Base-by-base conservation (phyloP, 2,329 filamentous ascomycete genomes). In the Fusarium acutatum region DNA sequence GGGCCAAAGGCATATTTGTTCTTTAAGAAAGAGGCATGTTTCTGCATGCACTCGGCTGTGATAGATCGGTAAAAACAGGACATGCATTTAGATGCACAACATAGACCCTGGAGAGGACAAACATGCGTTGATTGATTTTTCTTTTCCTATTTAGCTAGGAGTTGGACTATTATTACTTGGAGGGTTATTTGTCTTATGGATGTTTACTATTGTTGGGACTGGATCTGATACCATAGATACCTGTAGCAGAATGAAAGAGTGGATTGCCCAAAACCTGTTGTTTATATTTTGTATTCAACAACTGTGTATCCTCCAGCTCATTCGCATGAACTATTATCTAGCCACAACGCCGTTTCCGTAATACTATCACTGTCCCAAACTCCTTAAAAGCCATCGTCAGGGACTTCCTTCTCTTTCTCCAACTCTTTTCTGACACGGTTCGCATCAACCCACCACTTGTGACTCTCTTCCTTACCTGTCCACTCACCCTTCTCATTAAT, bases 401-500 rank as follows among this genome's bases (percentile, higher is more conserved):
- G 13, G 15, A 88, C 80, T 15, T 84, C 84, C 37, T 64, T 79
- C 18, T 76, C 76, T 65, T 75, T 83, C 78, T 89, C 87, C 9
- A 71, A 77, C 8, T 59, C 71, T 71, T 81, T 82, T 76, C 88
- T 83, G 71, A 85, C 82, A 30, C 79, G 76, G 74, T 90, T 88
- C 5, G 80, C 79, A 30, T 85, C 84, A 22, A 84, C 81, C 89
- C 89, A 91, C 89, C 89, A 91, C 54, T 79, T 79, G 71, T 90
- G 87, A 17, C 84, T 85, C 78, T 85, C 85, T 2, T 87, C 85
- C 7, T 79, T 81, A 40, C 86, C 85, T 1, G 78, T 83, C 79
- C 82, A 85, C 41, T 83, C 80, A 5, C 86, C 87, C 20, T 82
- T 74, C 5, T 75, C 81, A 47, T 86, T 82, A 35, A 86, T 71